A percentile compares a stretch with the other conserved stretches of the same genome.
These are phyloP conservation scores for Pyricularia pennisetigena DNA, from an alignment of 2,329 filamentous ascomycete species.

Conservation along the genomic window DNA sequence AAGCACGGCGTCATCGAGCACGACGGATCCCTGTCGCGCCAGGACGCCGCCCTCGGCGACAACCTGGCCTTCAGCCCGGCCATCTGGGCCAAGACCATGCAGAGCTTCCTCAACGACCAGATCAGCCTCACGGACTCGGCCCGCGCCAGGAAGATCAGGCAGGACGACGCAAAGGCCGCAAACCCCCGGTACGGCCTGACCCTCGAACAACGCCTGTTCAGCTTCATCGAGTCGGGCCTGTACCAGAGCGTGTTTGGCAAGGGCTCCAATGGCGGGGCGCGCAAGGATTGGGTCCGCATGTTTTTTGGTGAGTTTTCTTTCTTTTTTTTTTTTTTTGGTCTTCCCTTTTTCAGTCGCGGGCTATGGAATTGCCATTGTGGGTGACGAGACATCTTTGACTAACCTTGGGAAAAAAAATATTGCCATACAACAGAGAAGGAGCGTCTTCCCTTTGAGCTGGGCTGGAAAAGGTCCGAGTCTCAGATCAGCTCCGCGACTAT, in stretches of 20 bases:
- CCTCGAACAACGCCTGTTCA: constrained; percentile 1
- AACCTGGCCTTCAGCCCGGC: constrained; percentile 21
- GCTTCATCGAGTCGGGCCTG: constrained; percentile 7
- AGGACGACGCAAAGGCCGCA: constrained; percentile 1
- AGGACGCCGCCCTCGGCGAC: constrained; percentile 22
- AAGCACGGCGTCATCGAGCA: constrained; percentile 23
- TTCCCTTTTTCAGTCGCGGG: background rate
- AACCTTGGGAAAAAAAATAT: background rate
- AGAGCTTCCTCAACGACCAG: constrained; percentile 19
- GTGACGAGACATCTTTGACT: background rate
- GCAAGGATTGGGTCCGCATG: constrained; percentile 6
- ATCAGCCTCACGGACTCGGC: background rate
- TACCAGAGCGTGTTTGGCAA: constrained; percentile 9
- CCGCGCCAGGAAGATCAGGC: background rate
- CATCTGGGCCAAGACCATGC: background rate
- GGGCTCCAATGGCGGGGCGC: constrained; percentile 3
- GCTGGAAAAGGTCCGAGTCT: constrained; percentile 5
- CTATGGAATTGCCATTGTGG: background rate
- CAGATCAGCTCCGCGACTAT: background rate
- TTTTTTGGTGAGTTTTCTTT: constrained; percentile 7
- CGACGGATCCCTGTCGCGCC: constrained; percentile 21
- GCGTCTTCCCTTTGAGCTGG: constrained; percentile 7
- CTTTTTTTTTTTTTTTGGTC: no score
- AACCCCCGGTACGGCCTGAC: constrained; percentile 6
- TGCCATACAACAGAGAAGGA: constrained; percentile 5